Percentiles rank a stretch among this genome's conserved stretches.
These are phyloP conservation scores for Babesia microti DNA, from an alignment of 169 alveolate genomes.

Conservation along the genomic window DNA sequence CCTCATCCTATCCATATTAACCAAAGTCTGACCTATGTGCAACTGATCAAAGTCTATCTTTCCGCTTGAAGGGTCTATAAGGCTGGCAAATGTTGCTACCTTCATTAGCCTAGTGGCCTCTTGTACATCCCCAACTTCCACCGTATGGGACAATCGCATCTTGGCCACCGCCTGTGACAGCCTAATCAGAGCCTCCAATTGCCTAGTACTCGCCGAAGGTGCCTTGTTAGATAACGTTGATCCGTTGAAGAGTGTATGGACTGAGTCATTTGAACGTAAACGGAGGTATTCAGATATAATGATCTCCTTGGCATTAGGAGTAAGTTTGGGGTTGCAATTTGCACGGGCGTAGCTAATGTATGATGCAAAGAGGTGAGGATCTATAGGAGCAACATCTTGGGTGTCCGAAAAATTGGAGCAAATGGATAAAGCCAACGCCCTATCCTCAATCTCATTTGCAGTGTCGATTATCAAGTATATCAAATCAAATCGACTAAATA, in stretches of 20 bases:
- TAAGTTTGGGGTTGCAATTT: constrained; percentile 78
- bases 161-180: constrained; percentile 92
- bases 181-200: constrained; percentile 91
- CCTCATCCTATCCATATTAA: constrained; percentile 12
- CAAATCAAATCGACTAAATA: constrained; percentile 88
- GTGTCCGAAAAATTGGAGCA: constrained; percentile 50
- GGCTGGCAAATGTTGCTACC: constrained; percentile 95
- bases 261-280: constrained; percentile 17
- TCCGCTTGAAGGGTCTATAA: constrained; percentile 97
- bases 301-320: constrained; percentile 73
- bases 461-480: constrained; percentile 82
- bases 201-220: constrained; percentile 91
- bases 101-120: constrained; percentile 94
- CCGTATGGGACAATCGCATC: constrained; percentile 81
- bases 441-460: constrained; percentile 73
- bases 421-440: constrained; percentile 54
- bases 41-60: constrained; percentile 89
- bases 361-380: constrained; percentile 55
- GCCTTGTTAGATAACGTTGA: too few relatives aligned
- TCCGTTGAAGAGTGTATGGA: too few relatives aligned
- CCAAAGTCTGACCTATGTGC: constrained; percentile 72
- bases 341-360: constrained; percentile 85
- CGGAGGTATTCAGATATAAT: constrained; percentile 74
- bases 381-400: constrained; percentile 47
- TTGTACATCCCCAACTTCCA: constrained; percentile 79